Conservation (phyloP, 768 basidiomycete species). For the Boletus vinaceobasis region DNA sequence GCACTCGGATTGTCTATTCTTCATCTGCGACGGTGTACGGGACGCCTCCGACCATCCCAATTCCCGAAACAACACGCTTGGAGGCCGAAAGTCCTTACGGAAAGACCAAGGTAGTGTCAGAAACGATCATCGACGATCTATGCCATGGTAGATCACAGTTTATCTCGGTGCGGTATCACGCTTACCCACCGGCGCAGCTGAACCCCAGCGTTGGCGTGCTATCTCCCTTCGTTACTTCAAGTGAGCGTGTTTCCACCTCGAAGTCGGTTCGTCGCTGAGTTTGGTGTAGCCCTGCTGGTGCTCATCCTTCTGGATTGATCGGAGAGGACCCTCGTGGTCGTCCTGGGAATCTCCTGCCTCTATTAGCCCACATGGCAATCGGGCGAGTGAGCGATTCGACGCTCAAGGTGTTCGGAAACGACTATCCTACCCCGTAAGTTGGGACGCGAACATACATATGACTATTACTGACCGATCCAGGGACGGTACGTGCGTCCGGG, state of each 20-base stretch:
- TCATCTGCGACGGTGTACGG: constrained; percentile 99
- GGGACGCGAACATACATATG: too few relatives aligned
- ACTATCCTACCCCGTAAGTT: constrained; percentile 88
- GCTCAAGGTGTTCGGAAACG: constrained; percentile 89
- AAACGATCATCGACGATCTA: constrained; percentile 85
- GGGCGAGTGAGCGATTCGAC: constrained; percentile 73
- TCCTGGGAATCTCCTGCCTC: constrained; percentile 90
- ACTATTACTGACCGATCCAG: constrained; percentile 34
- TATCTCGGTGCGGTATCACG: not conserved
- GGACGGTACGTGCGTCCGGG: constrained; percentile 97
- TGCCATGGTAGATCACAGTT: constrained; percentile 57
- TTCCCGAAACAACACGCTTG: constrained; percentile 86
- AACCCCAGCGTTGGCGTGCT: constrained; percentile 68
- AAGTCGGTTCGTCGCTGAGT: constrained; percentile 1
- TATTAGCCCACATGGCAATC: constrained; percentile 92
- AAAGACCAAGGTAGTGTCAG: constrained; percentile 93
- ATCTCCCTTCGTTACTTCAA: constrained; percentile 97
- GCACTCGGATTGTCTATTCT: constrained; percentile 89
- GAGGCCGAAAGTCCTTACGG: constrained; percentile 92
- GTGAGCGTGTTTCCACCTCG: constrained; percentile 39
- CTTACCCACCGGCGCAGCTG: constrained; percentile 44
- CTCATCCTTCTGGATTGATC: constrained; percentile 91
- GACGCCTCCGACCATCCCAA: constrained; percentile 86
- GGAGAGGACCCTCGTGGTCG: constrained; percentile 97
- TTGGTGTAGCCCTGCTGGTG: constrained; percentile 82